Evolutionary conservation across 352 stramenopile species (phyloP).

Genomic region (Pythium biforme): DNA sequence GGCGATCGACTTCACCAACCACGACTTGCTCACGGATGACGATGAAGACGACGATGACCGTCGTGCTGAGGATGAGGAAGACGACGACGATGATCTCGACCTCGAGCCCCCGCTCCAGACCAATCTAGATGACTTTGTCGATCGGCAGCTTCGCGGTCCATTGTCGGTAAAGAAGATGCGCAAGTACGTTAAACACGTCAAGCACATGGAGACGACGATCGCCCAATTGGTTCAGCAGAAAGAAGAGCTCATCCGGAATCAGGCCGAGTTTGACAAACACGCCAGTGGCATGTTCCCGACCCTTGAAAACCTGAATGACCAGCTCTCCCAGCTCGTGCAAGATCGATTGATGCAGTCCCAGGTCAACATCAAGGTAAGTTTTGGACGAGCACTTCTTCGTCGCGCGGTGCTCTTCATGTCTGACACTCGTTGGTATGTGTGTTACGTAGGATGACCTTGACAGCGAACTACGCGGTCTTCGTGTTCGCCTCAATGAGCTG

Average conservation of each 20-base stretch:
- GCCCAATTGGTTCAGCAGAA: slow-evolving; percentile 76
- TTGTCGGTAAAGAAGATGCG: slow-evolving; percentile 51
- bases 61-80: slow-evolving; percentile 15
- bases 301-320: slow-evolving; percentile 74
- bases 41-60: slow-evolving; percentile 32
- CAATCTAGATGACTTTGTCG: slow-evolving; percentile 16
- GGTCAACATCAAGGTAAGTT: slow-evolving; percentile 41
- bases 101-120: slow-evolving; percentile 14
- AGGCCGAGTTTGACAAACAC: slow-evolving; percentile 80
- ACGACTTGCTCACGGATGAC: slow-evolving; percentile 45
- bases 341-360: slow-evolving; percentile 55
- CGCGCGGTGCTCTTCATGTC: background rate
- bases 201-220: slow-evolving; percentile 82
- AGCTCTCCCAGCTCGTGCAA: slow-evolving; percentile 76
- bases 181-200: slow-evolving; percentile 49
- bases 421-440: too few species aligned
- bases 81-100: slow-evolving; percentile 24
- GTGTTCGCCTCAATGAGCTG: slow-evolving; percentile 71
- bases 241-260: slow-evolving; percentile 70
- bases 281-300: slow-evolving; percentile 83
- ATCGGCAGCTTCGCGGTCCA: slow-evolving; percentile 20
- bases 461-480: slow-evolving; percentile 68
- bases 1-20: slow-evolving; percentile 63
- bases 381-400: background rate
- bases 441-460: slow-evolving; percentile 50